Evolutionary conservation across 2,329 filamentous ascomycete genomes (phyloP), one percentile per base, ranked within the genome.

Genomic region (Chaetoscypha palmicola): DNA sequence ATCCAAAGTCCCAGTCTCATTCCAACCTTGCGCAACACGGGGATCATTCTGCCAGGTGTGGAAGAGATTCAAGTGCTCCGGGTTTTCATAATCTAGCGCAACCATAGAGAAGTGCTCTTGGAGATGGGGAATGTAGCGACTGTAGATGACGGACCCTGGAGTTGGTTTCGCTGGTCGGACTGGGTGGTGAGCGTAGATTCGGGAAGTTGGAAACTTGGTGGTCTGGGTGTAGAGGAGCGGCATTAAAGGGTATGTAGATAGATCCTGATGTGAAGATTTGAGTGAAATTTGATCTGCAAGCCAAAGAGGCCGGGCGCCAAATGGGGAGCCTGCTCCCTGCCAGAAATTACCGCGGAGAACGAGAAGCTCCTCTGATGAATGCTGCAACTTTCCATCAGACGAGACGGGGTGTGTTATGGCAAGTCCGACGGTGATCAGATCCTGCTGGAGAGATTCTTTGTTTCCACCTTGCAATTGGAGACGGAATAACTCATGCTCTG

Each of bases 1-100:
- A 22, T 86, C 83, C 37, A 86, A 64, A 1, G 83, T 84, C 23
- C 85, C 86, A 1, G 81, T 85, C 66, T 86, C 79, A 58, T 87
- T 86, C 86, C 86, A 90, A 3, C 84, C 84, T 58, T 82, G 76
- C 3, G 83, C 83, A 23, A 91, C 86, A 39, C 86, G 81, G 41
- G 85, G 85, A 59, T 90, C 85, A 58, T 91, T 91, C 65, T 89
- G 85, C 86, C 86, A 91, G 45, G 71, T 72, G 64, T 89, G 80
- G 69, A 91, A 90, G 4, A 87, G 69, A 12, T 69, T 66, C 39
- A 90, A 65, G 63, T 91, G 84, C 55, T 76, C 70, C 1, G 68
- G 59, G 56, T 86, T 68, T 23, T 71, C 58, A 64, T 76, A 85
- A 61, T 90, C 81, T 1, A 91, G 71, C 9, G 77, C 79, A n/a